phyloP scores from a whole-genome alignment of 768 basidiomycete genomes.

The Naganishia kalamii region DNA sequence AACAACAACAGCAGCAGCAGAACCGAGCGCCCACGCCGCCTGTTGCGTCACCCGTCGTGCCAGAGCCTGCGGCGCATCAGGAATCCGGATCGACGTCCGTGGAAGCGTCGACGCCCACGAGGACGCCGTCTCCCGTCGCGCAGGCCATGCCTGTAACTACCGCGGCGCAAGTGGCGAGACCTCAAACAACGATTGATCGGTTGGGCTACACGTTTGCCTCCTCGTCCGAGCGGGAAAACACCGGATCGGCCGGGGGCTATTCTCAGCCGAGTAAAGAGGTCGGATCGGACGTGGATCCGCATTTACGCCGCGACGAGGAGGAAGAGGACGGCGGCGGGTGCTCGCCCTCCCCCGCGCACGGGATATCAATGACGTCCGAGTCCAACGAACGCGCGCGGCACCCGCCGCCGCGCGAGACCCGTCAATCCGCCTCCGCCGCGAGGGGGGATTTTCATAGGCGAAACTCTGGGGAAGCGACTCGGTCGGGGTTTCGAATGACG shows the following conservation, averaged over 20 bases:
- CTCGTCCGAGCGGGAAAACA: conserved; percentile 4
- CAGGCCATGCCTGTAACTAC: neutral
- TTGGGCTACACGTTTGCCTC: neutral
- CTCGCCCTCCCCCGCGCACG: no score
- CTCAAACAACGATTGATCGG: neutral
- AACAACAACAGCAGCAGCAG: neutral
- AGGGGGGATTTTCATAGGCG: conserved; percentile 9
- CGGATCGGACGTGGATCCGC: neutral
- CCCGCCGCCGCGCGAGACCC: neutral
- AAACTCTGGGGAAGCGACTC: conserved; percentile 18
- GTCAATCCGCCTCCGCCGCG: neutral
- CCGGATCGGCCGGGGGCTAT: neutral
- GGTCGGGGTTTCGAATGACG: conserved; percentile 16
- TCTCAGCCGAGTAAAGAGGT: neutral
- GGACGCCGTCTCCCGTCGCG: neutral
- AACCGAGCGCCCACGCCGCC: no score
- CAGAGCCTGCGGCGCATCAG: no score
- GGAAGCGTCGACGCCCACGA: no score
- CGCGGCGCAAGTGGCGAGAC: neutral
- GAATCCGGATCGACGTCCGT: no score
- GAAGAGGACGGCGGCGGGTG: neutral
- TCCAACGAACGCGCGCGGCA: neutral
- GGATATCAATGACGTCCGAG: neutral
- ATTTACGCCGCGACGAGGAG: no score
- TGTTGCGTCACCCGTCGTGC: no score